phyloP scores from a whole-genome alignment of 805 yeast species.

The Yamadazyma olivae region DNA sequence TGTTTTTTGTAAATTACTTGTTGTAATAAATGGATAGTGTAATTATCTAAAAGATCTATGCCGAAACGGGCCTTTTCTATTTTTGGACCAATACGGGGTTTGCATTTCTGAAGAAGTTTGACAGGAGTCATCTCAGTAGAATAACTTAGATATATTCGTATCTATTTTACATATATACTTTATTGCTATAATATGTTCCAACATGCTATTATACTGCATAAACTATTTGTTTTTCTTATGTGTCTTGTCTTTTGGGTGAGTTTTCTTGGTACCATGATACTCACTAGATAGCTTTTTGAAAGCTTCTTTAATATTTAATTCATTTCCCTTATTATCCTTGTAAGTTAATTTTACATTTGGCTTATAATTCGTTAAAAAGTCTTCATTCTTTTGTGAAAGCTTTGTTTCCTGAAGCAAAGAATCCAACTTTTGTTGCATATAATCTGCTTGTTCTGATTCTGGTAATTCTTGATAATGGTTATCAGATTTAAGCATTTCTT shows the following conservation, averaged over 20 bases:
- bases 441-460: slow-evolving; percentile 24
- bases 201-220: too few species aligned
- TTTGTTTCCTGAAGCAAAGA: slow-evolving; percentile 24
- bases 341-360: slow-evolving; percentile 56
- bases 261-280: slow-evolving; percentile 58
- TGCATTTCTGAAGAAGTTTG: too few species aligned
- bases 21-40: too few species aligned
- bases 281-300: slow-evolving; percentile 73
- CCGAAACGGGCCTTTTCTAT: too few species aligned
- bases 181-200: too few species aligned
- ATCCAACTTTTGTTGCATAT: slow-evolving; percentile 27
- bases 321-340: slow-evolving; percentile 61
- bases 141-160: too few species aligned
- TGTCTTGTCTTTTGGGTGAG: slow-evolving; percentile 1
- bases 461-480: slow-evolving; percentile 22
- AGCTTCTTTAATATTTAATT: slow-evolving; percentile 64
- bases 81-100: too few species aligned
- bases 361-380: slow-evolving; percentile 25
- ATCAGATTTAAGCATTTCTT: slow-evolving; percentile 26
- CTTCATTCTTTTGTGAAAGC: slow-evolving; percentile 13
- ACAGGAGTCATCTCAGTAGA: too few species aligned
- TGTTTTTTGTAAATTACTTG: too few species aligned
- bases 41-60: too few species aligned
- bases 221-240: too few species aligned
- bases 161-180: too few species aligned